A percentile compares a stretch with the other conserved stretches of the same genome.
Evolutionary conservation across 2,329 filamentous ascomycete species (phyloP).

Genomic region (Shiraia bambusicola): DNA sequence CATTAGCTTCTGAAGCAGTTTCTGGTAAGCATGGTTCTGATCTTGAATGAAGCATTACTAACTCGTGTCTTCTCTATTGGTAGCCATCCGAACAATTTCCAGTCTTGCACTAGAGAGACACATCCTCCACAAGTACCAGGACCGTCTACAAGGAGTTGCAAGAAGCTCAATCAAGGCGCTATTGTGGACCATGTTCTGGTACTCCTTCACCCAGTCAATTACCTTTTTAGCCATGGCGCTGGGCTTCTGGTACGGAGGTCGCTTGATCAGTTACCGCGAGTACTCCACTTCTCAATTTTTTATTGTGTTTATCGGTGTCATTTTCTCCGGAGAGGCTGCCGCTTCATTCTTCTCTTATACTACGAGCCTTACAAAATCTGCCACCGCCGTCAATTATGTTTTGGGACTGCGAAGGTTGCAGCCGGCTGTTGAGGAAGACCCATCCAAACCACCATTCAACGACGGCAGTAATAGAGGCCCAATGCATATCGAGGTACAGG

Average conservation of each 20-base stretch:
- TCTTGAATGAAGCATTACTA: too few species aligned
- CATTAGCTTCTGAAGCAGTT: constrained; percentile 89
- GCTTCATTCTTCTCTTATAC: constrained; percentile 91
- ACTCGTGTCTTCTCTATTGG: too few species aligned
- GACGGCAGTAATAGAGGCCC: constrained; percentile 37
- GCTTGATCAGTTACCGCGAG: constrained; percentile 44
- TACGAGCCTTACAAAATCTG: constrained; percentile 92
- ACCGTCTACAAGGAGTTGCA: constrained; percentile 58
- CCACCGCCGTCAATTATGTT: constrained; percentile 71
- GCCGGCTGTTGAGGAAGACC: constrained; percentile 42
- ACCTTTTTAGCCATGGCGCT: constrained; percentile 49
- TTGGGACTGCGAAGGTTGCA: constrained; percentile 46
- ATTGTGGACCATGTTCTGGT: constrained; percentile 74
- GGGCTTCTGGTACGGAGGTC: constrained; percentile 44
- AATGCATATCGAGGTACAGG: constrained; percentile 46
- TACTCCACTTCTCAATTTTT: constrained; percentile 85
- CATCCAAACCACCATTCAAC: constrained; percentile 34
- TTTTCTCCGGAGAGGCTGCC: constrained; percentile 59
- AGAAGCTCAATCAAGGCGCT: constrained; percentile 64
- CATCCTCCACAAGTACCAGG: constrained; percentile 67
- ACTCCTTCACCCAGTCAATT: constrained; percentile 80
- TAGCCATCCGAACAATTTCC: constrained; percentile 86
- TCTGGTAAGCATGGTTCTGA: constrained; percentile 45
- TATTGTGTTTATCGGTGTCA: constrained; percentile 69
- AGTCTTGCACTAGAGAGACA: constrained; percentile 84